Conservation (phyloP, 2,329 filamentous ascomycete genomes). For the Byssoonygena ceratinophila region DNA sequence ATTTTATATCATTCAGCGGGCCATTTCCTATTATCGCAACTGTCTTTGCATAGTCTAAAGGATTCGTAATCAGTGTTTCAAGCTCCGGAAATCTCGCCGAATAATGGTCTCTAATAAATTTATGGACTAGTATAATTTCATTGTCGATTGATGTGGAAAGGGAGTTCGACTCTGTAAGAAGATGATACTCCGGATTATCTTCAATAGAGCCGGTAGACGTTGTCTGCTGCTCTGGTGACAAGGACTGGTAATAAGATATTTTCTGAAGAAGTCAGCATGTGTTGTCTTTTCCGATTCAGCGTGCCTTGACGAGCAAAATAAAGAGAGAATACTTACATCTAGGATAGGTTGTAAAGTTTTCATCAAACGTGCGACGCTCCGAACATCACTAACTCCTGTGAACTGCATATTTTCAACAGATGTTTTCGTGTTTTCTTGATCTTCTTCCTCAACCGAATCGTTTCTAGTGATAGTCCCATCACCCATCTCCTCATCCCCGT, state of each 20-base stretch:
- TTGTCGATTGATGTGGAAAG: conserved; percentile 87
- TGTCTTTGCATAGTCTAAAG: conserved; percentile 88
- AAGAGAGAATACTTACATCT: conserved; percentile 53
- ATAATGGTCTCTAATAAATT: conserved; percentile 93
- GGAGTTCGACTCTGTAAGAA: conserved; percentile 78
- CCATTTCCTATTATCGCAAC: conserved; percentile 89
- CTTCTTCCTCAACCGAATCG: conserved; percentile 33
- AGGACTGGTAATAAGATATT: conserved; percentile 65
- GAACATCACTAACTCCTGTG: conserved; percentile 61
- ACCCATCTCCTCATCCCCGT: conserved; percentile 17
- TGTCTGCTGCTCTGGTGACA: conserved; percentile 54
- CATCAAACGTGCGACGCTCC: conserved; percentile 70
- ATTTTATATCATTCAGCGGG: conserved; percentile 78
- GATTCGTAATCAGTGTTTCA: conserved; percentile 79
- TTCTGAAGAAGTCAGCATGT: conserved; percentile 59
- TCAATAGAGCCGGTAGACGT: conserved; percentile 71
- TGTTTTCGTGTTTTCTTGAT: conserved; percentile 61
- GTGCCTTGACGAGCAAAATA: too few relatives aligned
- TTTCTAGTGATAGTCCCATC: conserved; percentile 3
- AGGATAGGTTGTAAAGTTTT: conserved; percentile 69
- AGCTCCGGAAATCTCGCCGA: conserved; percentile 87
- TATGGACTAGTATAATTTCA: conserved; percentile 87
- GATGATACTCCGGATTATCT: conserved; percentile 82
- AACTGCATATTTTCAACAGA: conserved; percentile 77
- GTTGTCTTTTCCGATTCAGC: too few relatives aligned